Evolutionary conservation across 2,329 filamentous ascomycete genomes (phyloP), one percentile per base, ranked within the genome.

Genomic region (Diaporthe capsici): DNA sequence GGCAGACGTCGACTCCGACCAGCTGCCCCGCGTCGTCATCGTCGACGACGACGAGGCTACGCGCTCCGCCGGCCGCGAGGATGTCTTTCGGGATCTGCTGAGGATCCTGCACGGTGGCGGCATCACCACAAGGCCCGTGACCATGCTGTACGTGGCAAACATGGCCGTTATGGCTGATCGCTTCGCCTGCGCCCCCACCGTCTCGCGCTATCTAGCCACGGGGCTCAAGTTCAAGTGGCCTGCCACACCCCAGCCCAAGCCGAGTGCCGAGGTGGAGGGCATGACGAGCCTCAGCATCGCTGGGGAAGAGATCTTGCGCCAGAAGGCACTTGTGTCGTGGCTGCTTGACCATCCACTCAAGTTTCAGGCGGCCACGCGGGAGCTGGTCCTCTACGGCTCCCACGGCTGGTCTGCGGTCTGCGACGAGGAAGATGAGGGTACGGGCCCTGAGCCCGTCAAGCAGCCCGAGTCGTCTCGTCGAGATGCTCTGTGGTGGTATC

Each of bases 91-190:
- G 67, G 94, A 95, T 81, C 90, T 95, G 79, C 84, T 95, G 34
- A 86, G 88, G 25, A 90, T 94, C 25, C 84, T 95, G 25, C 94
- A 95, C 81, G 88, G 88, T 31, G 84, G 84, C 65, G 88, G 90
- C 51, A 82, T 86, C 51, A 83, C 81, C n/a, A 82, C 82, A n/a
- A 85, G 84, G 68, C 83, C 85, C 2, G 86, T 88, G 28, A 89
- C 88, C 22, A 88, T 94, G 78, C 84, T 89, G 9, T 93, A 93
- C 78, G 86, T 94, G 15, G 90, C 92, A 20, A 93, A 92, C 2
- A 85, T 95, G 55, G 91, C 92, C 55, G 88, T 95, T 71, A 88
- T 94, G 74, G 93, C 93, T 13, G 94, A 95, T 82, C 90, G 93
- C 60, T 95, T 95, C 83, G 92, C 93, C 83, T 93, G 92, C 76